Evolutionary conservation across 2,329 filamentous ascomycete genomes (phyloP).

Genomic region (Diaporthe amygdali): DNA sequence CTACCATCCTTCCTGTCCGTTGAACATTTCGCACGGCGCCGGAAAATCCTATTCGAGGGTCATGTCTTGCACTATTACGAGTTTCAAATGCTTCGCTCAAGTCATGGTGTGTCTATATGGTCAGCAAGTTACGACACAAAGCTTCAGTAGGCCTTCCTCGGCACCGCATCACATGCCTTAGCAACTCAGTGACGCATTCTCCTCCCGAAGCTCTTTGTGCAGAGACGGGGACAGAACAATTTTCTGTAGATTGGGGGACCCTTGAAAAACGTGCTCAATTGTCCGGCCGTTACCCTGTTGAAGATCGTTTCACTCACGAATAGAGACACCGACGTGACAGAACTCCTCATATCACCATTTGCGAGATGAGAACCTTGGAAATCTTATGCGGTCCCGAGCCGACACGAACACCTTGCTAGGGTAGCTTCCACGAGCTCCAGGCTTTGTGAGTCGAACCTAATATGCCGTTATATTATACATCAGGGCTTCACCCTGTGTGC

Average conservation of each 20-base stretch:
- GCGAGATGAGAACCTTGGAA: background rate
- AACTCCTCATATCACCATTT: background rate
- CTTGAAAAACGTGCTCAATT: background rate
- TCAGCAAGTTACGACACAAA: background rate
- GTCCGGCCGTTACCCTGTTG: background rate
- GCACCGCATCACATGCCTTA: background rate
- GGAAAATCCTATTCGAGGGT: background rate
- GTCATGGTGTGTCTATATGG: background rate
- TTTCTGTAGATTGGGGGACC: no score
- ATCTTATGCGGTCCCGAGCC: background rate
- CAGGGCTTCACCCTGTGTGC: background rate
- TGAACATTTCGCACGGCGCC: background rate
- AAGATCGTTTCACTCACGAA: background rate
- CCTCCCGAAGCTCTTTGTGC: no score
- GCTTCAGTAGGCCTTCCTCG: background rate
- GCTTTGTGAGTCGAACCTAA: background rate
- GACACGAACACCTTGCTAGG: background rate
- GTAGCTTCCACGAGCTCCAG: background rate
- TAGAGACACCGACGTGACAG: background rate
- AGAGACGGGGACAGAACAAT: no score
- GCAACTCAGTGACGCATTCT: background rate
- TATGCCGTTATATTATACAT: slow-evolving; percentile 7
- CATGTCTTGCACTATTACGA: background rate
- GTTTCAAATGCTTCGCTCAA: background rate
- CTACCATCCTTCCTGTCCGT: background rate